Evolutionary conservation across 2,329 filamentous ascomycete genomes (phyloP).

Genomic region (Phialocephala sp.): DNA sequence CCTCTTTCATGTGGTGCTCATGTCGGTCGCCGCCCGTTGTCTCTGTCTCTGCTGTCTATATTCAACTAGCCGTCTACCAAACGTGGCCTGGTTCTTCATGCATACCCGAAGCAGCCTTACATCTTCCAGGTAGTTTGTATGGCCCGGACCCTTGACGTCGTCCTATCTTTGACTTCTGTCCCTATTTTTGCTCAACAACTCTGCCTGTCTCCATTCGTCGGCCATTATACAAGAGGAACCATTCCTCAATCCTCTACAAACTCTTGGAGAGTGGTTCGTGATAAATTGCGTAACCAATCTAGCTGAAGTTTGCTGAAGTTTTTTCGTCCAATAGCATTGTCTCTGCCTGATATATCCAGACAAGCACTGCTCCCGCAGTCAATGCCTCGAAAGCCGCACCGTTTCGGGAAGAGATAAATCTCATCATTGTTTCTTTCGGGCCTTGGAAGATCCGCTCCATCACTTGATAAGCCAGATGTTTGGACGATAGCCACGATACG

Average conservation of each 20-base stretch:
- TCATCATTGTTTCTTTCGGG: slow-evolving; percentile 35
- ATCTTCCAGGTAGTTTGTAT: slow-evolving; percentile 31
- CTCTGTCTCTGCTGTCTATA: slow-evolving; percentile 37
- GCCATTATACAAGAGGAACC: slow-evolving; percentile 17
- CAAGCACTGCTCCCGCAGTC: slow-evolving; percentile 28
- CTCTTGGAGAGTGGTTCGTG: slow-evolving; percentile 28
- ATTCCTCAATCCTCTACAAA: slow-evolving; percentile 17
- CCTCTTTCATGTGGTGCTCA: slow-evolving; percentile 31
- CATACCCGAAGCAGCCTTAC: slow-evolving; percentile 40
- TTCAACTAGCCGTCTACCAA: slow-evolving; percentile 39
- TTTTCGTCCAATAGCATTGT: slow-evolving; percentile 34
- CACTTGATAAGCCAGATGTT: slow-evolving; percentile 40
- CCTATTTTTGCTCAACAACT: slow-evolving; percentile 26
- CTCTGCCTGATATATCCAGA: slow-evolving; percentile 32
- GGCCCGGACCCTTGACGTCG: slow-evolving; percentile 31
- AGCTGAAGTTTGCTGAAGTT: slow-evolving; percentile 35
- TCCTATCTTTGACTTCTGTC: slow-evolving; percentile 33
- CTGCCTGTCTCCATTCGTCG: slow-evolving; percentile 27
- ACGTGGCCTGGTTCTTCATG: slow-evolving; percentile 37
- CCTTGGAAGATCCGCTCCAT: slow-evolving; percentile 35
- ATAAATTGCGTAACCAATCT: slow-evolving; percentile 33
- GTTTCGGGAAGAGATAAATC: slow-evolving; percentile 36
- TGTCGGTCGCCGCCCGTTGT: slow-evolving; percentile 41
- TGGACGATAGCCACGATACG: slow-evolving; percentile 39
- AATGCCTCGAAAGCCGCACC: slow-evolving; percentile 35